Evolutionary conservation across 2,329 filamentous ascomycete genomes (phyloP), one percentile per base, ranked within the genome.

Genomic region (Phaeosphaeriaceae sp.): DNA sequence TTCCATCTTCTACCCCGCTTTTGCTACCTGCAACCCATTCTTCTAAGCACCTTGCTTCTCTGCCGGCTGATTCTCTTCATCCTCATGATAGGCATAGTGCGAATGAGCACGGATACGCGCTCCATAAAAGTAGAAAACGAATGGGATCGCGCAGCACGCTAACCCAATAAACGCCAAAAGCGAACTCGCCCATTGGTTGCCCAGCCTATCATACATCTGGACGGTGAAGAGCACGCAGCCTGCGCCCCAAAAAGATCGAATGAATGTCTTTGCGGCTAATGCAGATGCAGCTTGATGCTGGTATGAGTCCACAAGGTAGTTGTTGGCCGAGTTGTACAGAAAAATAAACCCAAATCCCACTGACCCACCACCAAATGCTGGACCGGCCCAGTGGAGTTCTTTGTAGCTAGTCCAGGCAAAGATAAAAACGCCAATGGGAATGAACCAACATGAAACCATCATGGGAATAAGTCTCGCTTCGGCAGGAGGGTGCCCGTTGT

Each of bases 291-390:
- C 90, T 73, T 92, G 89, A 74, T 86, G 83, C 60, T 86, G 83
- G 60, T 87, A 87, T 1, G 82, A 83, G 65, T 87, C 85, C 39
- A 87, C 83, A n/a, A 79, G 68, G 51, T 77, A 77, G 64, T 78
- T 78, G 67, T 77, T 77, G 2, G 72, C 72, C 2, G 87, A 81
- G 76, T 92, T 92, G 78, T 92, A 92, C 18, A 92, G 78, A 78
- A 92, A 91, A 72, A 92, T 90, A 76, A 92, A 90, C 50, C 89
- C 89, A 63, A 92, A 91, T 9, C 88, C 88, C 44, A 92, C 85
- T 11, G 70, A 64, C 44, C 70, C 68, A 9, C 88, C 88, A 44
- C 86, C 89, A 52, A 92, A 79, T 7, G 81, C 81, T 0, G 90
- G 89, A 0, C 89, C 90, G 11, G 84, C 80, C 88, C 88, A 93